These are phyloP conservation scores for Candida corydali DNA, from an alignment of 805 yeast genomes.

Conservation along the genomic window DNA sequence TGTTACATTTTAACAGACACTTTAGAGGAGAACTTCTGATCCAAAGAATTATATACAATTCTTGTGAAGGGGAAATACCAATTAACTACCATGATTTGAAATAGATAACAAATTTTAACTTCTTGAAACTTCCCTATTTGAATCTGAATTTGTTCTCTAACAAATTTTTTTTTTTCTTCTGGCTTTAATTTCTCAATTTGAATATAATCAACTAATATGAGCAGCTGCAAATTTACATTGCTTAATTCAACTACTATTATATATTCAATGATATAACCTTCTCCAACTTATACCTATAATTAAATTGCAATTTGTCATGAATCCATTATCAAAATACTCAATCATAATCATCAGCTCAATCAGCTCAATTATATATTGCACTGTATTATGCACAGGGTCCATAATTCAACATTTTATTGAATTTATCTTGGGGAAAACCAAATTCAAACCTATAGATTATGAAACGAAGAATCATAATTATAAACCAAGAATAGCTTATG, in stretches of 20 bases:
- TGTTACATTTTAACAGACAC: constrained; percentile 43
- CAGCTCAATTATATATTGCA: constrained; percentile 26
- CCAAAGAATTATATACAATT: constrained; percentile 16
- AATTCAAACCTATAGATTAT: constrained; percentile 18
- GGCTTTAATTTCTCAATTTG: no score
- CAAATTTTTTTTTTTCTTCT: not conserved
- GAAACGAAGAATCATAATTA: constrained; percentile 20
- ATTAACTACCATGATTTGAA: no score
- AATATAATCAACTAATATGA: no score
- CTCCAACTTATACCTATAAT: no score
- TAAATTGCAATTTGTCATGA: no score
- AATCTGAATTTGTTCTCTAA: no score
- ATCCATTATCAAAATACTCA: constrained; percentile 11
- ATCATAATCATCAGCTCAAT: constrained; percentile 22
- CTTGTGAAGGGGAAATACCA: not conserved
- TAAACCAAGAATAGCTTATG: constrained; percentile 30
- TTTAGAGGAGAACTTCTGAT: constrained; percentile 41
- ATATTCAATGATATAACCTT: no score
- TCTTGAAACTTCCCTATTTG: no score
- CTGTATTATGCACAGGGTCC: constrained; percentile 22
- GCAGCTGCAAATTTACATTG: no score
- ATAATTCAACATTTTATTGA: constrained; percentile 27
- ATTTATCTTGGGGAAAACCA: constrained; percentile 26
- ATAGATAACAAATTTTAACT: no score
- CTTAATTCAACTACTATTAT: no score